Evolutionary conservation across 2,329 filamentous ascomycete species (phyloP).

Genomic region (Beauveria asiatica): DNA sequence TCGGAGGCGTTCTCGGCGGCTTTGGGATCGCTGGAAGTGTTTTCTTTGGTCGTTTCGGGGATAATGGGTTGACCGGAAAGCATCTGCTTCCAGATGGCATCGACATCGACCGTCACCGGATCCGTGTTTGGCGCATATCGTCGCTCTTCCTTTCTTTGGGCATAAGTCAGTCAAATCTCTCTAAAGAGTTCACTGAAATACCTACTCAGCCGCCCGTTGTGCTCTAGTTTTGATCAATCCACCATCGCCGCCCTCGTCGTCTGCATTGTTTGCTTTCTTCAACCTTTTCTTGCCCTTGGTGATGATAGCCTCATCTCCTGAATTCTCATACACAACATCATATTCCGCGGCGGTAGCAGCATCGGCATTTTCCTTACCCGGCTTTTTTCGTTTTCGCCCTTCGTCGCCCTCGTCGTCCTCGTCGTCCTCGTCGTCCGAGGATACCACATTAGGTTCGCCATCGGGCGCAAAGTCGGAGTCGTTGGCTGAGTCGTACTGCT

Average conservation of each 20-base stretch:
- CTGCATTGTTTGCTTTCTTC: conserved; percentile 34
- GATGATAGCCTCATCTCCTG: conserved; percentile 65
- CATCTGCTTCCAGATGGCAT: conserved; percentile 64
- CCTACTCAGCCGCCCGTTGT: conserved; percentile 57
- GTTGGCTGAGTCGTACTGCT: conserved; percentile 60
- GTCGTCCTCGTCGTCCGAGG: conserved; percentile 42
- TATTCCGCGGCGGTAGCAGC: conserved; percentile 21
- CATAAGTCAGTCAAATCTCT: conserved; percentile 11
- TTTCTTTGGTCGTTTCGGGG: background rate
- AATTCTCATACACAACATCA: conserved; percentile 53
- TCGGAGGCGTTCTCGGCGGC: conserved; percentile 5
- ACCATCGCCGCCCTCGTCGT: conserved; percentile 50
- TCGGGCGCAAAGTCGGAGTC: conserved; percentile 68
- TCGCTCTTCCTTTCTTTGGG: conserved; percentile 46
- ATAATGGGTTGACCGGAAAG: conserved; percentile 29
- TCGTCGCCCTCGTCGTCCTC: conserved; percentile 24
- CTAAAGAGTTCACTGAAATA: background rate
- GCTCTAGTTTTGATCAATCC: conserved; percentile 64
- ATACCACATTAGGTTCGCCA: conserved; percentile 36
- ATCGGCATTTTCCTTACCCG: conserved; percentile 11
- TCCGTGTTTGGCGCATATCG: conserved; percentile 43
- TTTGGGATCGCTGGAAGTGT: background rate
- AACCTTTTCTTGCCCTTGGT: conserved; percentile 48
- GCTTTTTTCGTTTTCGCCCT: conserved; percentile 16
- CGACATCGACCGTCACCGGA: conserved; percentile 61